Evolutionary conservation across 176 grass and related monocot genomes (phyloP).

Genomic region (Rhynchospora pubera): DNA sequence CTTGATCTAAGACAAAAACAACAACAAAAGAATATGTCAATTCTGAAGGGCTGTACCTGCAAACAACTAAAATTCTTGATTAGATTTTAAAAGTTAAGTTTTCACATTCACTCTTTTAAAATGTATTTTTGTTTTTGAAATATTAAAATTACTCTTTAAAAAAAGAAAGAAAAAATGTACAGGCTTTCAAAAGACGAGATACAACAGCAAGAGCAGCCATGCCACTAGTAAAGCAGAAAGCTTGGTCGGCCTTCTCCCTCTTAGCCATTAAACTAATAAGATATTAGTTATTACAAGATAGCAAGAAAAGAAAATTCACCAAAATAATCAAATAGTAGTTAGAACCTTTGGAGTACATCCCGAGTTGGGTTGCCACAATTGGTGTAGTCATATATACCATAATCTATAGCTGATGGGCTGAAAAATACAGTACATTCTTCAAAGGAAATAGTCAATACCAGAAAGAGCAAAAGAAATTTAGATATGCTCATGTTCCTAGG

Average conservation of each 20-base stretch:
- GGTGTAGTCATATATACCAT: slow-evolving; percentile 91
- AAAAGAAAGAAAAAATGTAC: no score
- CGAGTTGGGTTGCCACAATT: slow-evolving; percentile 94
- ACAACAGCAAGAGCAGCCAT: no score
- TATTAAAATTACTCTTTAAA: no score
- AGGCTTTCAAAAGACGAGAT: no score
- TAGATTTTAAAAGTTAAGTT: neutral
- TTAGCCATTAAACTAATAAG: no score
- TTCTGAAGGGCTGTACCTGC: neutral
- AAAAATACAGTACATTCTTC: slow-evolving; percentile 5
- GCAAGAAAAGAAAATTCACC: no score
- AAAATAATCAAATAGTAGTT: no score
- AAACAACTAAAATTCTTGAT: neutral
- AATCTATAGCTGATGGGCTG: slow-evolving; percentile 81
- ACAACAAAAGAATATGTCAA: neutral
- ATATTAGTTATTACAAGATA: no score
- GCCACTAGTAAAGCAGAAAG: no score
- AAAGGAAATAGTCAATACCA: neutral
- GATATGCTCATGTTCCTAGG: neutral
- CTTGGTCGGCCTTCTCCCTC: no score
- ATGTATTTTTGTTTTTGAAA: no score
- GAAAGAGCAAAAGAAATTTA: neutral
- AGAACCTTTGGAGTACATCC: no score
- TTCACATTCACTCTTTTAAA: neutral
- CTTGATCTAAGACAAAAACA: slow-evolving; percentile 48